Evolutionary conservation across 2,329 filamentous ascomycete species (phyloP), one percentile per base, ranked within the genome.

Genomic region (Diplodia scrobiculata): DNA sequence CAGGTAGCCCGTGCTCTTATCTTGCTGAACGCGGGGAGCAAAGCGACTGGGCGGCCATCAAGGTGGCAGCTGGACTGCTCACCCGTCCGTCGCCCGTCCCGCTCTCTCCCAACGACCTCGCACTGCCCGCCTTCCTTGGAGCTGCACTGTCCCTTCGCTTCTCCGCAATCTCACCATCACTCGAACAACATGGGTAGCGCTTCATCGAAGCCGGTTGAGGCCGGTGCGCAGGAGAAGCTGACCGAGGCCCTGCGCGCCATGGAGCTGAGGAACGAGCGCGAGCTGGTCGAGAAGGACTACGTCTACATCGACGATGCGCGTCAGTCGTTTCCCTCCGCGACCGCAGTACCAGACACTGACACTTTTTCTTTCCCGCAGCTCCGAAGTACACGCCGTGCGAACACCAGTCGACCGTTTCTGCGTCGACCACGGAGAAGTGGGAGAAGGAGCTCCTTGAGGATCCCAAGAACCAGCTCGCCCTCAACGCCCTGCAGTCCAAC

Each of bases 401-500:
- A 47, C 54, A 66, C 47, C 54, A 65, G 53, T 72, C 69, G 77
- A 65, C 79, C 60, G 68, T 91, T 3, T 83, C 83, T 1, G 74
- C 86, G 13, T 73, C 80, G 13, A 76, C 82, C 5, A 79, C 87
- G 11, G 77, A 81, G 67, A 75, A 83, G 55, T 90, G 88, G 87
- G 86, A 90, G 76, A 81, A 82, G 58, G 79, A 83, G 70, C 78
- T 90, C 38, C 80, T 91, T 68, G 78, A 83, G 54, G 87, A 91
- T 72, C 85, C 88, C 84, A 80, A 87, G 81, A 86, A 86, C 72
- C 91, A 90, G 68, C 87, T 96, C 14, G 91, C 91, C 5, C 83
- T 95, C 38, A 87, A 88, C 1, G 90, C 90, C 1, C 81, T 96
- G 59, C 88, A 86, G 74, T 82, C 84, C 10, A 87, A 88, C 69